Base-by-base conservation (phyloP, 306 rosid genomes). In the Begonia loranthoides region DNA sequence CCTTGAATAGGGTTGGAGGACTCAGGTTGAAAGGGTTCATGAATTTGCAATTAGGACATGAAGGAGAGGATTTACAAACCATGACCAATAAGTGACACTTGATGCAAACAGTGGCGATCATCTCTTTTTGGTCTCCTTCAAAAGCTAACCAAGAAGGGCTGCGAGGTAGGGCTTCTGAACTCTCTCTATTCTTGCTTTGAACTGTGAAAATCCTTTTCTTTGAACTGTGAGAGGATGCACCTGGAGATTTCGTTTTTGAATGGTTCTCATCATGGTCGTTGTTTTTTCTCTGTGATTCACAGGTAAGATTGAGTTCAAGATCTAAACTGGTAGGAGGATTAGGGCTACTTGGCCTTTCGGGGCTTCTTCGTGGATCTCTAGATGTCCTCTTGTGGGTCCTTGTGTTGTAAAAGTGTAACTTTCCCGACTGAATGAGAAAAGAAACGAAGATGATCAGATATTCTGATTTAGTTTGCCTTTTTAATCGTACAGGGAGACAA, bases 21-120 rank as follows among this genome's bases (percentile, higher is more conserved):
- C 49, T 77, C 59, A 72, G 55, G 55, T 75, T 80, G 13, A 72
- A 73, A 49, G 87, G 74, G 73, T 86, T 81, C 76, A 83, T 71
- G 76, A 80, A 83, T 78, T 90, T 90, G 84, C 99, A 90, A 69
- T 83, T 86, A 10, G 99, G 99, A 51, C 99, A 90, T 16, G 88
- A 41, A 43, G 94, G 99, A 12, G 99, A 82, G 10, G 93, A 83
- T 50, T 75, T 83, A 66, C 87, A 87, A 2, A 90, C 72, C 99
- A 90, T 90, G 2, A 90, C 96, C 69, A 90, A 57, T 87, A 90
- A 79, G 61, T 86, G 92, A 57, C 99, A 90, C 28, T 54, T 58
- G 82, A 66, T 71, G 82, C 99, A 90, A 52, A 90, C 99, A n/a
- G 86, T 76, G 5, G 99, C 92, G 17, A 83, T 80, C 96, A 90